Evolutionary conservation across 306 rosid genomes (phyloP), one percentile per base, ranked within the genome.

Genomic region (Myrica gale): DNA sequence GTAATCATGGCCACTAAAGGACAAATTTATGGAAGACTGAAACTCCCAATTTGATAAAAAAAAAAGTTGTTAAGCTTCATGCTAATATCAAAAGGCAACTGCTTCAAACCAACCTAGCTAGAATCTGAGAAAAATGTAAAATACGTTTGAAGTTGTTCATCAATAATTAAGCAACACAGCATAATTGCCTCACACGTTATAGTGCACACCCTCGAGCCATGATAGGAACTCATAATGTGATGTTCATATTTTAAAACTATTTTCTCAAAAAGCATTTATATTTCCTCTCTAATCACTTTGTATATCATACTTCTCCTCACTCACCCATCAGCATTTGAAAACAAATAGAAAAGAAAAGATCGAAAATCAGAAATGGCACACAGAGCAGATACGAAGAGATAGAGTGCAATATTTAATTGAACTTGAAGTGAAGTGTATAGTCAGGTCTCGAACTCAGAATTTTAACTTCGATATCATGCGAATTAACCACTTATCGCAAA

Each of bases 371-470:
- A n/a, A n/a, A n/a, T n/a, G n/a, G n/a, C n/a, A n/a, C n/a, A n/a
- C 89, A 69, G 75, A 73, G 9, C 80, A 65, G 90, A 82, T 80
- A 83, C 86, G 81, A 62, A 78, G 78, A 52, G 69, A 26, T 26
- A 26, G 26, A 23, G 32, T 26, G 2, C 32, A 26, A 32, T 32
- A 32, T 32, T 2, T 32, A 32, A 32, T 32, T 32, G 37, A 32
- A 32, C 0, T 32, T 32, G 3, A 32, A 2, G 32, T 1, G 1
- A 0, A 26, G 2, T 26, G 1, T 26, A 26, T 0, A 32, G 3
- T 32, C 0, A 32, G 37, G 37, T 32, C 37, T 32, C 37, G 37
- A 32, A 32, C 2, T 32, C 0, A 32, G 3, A 2, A 32, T 3
- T 2, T 32, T 32, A 0, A 32, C 3, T 32, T 32, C 2, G 3